These are phyloP conservation scores for Pythium aquatile DNA, from an alignment of 352 stramenopile species.

Conservation along the genomic window DNA sequence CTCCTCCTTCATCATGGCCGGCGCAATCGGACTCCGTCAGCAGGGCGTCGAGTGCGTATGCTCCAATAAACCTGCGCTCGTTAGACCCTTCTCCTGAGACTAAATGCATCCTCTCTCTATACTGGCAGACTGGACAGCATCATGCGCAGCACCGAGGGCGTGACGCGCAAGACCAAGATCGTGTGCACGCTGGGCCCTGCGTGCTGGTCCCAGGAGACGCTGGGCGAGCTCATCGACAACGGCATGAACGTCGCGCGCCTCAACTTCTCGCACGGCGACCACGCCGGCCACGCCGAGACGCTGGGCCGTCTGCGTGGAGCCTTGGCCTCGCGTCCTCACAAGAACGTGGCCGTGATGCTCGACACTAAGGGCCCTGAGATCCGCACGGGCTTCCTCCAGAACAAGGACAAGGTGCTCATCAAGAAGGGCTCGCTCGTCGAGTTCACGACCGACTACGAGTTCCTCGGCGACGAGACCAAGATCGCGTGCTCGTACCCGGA, in stretches of 20 bases:
- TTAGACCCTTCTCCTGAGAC: background rate
- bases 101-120: background rate
- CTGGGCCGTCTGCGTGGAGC: slow-evolving; percentile 65
- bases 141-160: slow-evolving; percentile 44
- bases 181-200: slow-evolving; percentile 89
- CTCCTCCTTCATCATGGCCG: slow-evolving; percentile 30
- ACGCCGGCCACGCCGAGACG: slow-evolving; percentile 78
- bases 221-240: slow-evolving; percentile 86
- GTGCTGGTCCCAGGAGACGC: slow-evolving; percentile 92
- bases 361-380: slow-evolving; percentile 98
- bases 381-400: slow-evolving; percentile 86
- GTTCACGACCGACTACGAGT: slow-evolving; percentile 78
- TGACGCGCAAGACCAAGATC: slow-evolving; percentile 89
- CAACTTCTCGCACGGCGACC: slow-evolving; percentile 99
- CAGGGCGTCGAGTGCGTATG: slow-evolving; percentile 41
- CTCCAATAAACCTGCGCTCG: too few relatives aligned
- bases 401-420: slow-evolving; percentile 63
- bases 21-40: slow-evolving; percentile 45
- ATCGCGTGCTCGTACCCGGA: slow-evolving; percentile 94
- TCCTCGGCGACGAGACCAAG: slow-evolving; percentile 80
- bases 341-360: slow-evolving; percentile 92
- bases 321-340: slow-evolving; percentile 60
- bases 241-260: slow-evolving; percentile 98
- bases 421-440: slow-evolving; percentile 59
- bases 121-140: slow-evolving; percentile 48